phyloP scores from a whole-genome alignment of 2,329 filamentous ascomycete species.

The Aspergillus fumigatus region DNA sequence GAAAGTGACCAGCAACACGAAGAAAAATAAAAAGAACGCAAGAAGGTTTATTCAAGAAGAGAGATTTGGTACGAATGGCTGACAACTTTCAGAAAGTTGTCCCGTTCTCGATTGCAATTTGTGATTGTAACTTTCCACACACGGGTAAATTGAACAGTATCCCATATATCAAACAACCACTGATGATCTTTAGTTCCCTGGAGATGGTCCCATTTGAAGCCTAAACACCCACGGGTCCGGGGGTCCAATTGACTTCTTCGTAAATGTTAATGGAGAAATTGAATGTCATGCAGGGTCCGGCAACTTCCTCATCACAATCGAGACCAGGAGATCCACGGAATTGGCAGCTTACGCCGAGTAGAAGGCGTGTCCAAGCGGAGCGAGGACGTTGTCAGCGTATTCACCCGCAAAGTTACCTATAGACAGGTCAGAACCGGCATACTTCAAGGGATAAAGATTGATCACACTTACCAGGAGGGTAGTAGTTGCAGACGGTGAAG shows the following conservation, averaged over 20 bases:
- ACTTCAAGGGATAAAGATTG: too few species aligned
- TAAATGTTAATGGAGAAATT: background rate
- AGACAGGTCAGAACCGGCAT: slow-evolving; percentile 20
- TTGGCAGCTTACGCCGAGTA: slow-evolving; percentile 26
- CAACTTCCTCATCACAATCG: slow-evolving; percentile 3
- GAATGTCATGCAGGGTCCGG: background rate
- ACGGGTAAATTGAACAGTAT: background rate
- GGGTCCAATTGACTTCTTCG: background rate
- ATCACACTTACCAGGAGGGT: slow-evolving; percentile 58
- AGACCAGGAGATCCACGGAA: slow-evolving; percentile 1
- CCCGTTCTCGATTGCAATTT: background rate
- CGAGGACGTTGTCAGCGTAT: slow-evolving; percentile 51
- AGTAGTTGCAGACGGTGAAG: slow-evolving; percentile 89
- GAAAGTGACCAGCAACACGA: background rate
- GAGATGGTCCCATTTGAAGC: background rate
- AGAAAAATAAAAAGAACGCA: background rate
- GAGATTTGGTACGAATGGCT: background rate
- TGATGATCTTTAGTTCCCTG: background rate
- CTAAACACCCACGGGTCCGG: background rate
- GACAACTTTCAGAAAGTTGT: background rate
- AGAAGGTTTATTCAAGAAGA: background rate
- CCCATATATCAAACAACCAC: background rate
- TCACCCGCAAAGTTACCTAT: slow-evolving; percentile 52
- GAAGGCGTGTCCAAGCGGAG: slow-evolving; percentile 36
- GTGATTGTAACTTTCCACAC: background rate